Evolutionary conservation across 1,284 basidiomycete species (phyloP).

Genomic region (Flammula alnicola): DNA sequence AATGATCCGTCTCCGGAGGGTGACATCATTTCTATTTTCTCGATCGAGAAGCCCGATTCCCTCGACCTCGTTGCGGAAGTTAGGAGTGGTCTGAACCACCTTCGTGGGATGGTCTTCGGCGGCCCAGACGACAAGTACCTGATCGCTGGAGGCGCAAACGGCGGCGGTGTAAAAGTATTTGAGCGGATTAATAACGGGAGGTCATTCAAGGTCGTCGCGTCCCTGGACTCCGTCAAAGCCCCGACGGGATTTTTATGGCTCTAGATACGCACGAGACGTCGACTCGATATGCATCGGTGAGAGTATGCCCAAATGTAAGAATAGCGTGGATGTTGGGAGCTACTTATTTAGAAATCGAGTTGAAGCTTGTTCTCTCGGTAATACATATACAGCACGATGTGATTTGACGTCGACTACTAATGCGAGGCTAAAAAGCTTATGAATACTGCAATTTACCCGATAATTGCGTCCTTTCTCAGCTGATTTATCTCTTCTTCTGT

Average conservation of each 20-base stretch:
- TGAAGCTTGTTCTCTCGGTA: constrained; percentile 4
- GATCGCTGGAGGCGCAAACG: constrained; percentile 50
- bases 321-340: neutral
- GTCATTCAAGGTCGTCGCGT: constrained; percentile 46
- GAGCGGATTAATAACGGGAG: constrained; percentile 54
- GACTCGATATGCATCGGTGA: constrained; percentile 1
- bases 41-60: constrained; percentile 41
- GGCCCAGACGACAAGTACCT: constrained; percentile 53
- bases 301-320: constrained; percentile 6
- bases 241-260: constrained; percentile 57
- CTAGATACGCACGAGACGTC: constrained; percentile 15
- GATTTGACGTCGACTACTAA: neutral
- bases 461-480: constrained; percentile 50
- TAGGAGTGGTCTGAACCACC: constrained; percentile 53
- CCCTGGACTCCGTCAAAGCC: constrained; percentile 39
- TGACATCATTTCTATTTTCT: constrained; percentile 66
- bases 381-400: neutral
- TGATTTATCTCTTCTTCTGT: constrained; percentile 44
- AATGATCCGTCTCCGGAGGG: constrained; percentile 65
- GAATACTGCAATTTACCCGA: constrained; percentile 38
- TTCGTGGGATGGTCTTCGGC: constrained; percentile 57
- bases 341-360: neutral
- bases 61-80: constrained; percentile 53
- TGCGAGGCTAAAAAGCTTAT: neutral
- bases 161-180: constrained; percentile 56